Percentiles rank a stretch among this genome's conserved stretches.
Evolutionary conservation across 192 early-diverging fungal genomes (phyloP).

Genomic region (Cetraspora pellucida): DNA sequence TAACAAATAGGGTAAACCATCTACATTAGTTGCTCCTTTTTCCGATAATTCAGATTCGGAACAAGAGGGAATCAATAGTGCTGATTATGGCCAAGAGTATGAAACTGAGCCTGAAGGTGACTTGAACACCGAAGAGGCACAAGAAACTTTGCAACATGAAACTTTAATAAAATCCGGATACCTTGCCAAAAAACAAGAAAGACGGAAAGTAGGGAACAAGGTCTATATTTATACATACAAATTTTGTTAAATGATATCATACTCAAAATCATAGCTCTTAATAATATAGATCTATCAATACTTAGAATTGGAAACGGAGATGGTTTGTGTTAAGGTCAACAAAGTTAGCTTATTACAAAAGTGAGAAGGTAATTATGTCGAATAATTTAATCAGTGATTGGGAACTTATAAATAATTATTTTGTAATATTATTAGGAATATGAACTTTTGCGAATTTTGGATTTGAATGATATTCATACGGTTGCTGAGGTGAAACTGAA

Average conservation of each 20-base stretch:
- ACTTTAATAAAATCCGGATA: constrained; percentile 60
- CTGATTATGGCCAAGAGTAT: background rate
- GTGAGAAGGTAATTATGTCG: constrained; percentile 60
- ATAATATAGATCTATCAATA: background rate
- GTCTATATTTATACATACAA: background rate
- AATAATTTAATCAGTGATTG: background rate
- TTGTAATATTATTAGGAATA: constrained; percentile 61
- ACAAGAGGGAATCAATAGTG: background rate
- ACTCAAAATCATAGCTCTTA: background rate
- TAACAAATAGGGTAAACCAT: background rate
- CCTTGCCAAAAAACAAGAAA: constrained; percentile 60
- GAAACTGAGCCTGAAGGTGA: constrained; percentile 51
- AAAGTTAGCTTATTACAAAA: constrained; percentile 83
- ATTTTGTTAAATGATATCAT: background rate
- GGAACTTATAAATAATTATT: background rate
- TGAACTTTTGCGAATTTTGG: constrained; percentile 73
- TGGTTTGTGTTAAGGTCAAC: constrained; percentile 85
- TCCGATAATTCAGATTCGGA: constrained; percentile 35
- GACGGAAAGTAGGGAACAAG: constrained; percentile 49
- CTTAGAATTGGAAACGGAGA: constrained; percentile 79
- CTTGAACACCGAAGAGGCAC: constrained; percentile 48
- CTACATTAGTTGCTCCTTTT: background rate
- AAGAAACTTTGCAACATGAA: constrained; percentile 54
- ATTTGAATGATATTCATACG: constrained; percentile 68
- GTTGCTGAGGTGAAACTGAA: constrained; percentile 73